A percentile compares a stretch with the other conserved stretches of the same genome.
phyloP scores from a whole-genome alignment of 2,329 filamentous ascomycete genomes.

The Corynespora cassiicola region DNA sequence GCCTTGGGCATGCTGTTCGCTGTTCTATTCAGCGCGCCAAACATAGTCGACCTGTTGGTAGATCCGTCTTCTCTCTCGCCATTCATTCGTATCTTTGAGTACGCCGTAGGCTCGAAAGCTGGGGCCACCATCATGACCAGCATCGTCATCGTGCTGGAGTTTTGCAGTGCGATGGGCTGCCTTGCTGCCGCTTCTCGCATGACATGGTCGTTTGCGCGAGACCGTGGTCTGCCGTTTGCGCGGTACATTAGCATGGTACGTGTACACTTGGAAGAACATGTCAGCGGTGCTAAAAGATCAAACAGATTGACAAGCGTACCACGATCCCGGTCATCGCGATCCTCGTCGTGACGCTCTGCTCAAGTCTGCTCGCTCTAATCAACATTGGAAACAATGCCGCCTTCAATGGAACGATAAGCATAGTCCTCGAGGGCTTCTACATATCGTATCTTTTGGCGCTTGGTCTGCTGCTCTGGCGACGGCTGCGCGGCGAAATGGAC shows the following conservation, averaged over 20 bases:
- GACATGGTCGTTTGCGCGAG: conserved; percentile 53
- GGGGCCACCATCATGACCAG: conserved; percentile 58
- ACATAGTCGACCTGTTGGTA: conserved; percentile 28
- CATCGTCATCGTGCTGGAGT: conserved; percentile 48
- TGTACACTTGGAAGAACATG: background rate
- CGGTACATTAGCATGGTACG: conserved; percentile 36
- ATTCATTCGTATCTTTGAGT: conserved; percentile 59
- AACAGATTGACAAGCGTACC: conserved; percentile 40
- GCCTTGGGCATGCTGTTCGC: conserved; percentile 51
- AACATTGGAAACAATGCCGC: conserved; percentile 56
- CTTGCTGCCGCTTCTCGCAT: conserved; percentile 51
- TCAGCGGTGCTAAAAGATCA: conserved; percentile 8
- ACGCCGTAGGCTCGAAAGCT: conserved; percentile 34
- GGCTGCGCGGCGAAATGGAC: conserved; percentile 39
- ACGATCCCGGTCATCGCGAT: conserved; percentile 56
- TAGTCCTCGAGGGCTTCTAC: conserved; percentile 45
- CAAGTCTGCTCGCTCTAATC: conserved; percentile 56
- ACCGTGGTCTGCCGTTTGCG: conserved; percentile 50
- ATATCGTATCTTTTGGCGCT: conserved; percentile 43
- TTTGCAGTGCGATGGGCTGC: conserved; percentile 50
- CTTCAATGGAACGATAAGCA: conserved; percentile 44
- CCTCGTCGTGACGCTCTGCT: conserved; percentile 52
- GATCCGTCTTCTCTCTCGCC: conserved; percentile 24
- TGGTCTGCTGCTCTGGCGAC: conserved; percentile 42
- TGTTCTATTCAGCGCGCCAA: conserved; percentile 48